These are phyloP conservation scores for Aspergillus ostianus DNA, from an alignment of 495 filamentous ascomycete genomes.

Conservation along the genomic window DNA sequence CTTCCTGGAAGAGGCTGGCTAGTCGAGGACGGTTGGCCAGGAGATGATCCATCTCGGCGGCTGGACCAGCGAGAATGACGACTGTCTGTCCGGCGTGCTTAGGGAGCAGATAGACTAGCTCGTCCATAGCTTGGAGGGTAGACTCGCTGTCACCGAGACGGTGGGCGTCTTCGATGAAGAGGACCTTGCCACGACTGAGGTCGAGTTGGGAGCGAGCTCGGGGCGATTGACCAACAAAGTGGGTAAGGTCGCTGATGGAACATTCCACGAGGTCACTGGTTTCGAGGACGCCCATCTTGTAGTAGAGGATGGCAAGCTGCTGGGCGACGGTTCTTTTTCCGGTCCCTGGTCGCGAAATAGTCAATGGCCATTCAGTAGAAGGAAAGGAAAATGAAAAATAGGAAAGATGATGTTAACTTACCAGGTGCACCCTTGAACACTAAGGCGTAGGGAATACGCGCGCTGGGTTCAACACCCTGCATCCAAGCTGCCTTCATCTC, in stretches of 20 bases:
- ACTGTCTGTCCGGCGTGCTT: slow-evolving; percentile 55
- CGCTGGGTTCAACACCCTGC: slow-evolving; percentile 12
- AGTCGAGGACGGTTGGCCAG: slow-evolving; percentile 60
- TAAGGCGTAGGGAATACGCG: slow-evolving; percentile 11
- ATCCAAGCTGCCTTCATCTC: slow-evolving; percentile 18
- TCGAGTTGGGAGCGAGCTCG: slow-evolving; percentile 59
- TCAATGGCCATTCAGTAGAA: background rate
- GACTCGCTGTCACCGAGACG: slow-evolving; percentile 51
- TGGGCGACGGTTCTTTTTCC: slow-evolving; percentile 49
- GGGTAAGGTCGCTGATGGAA: slow-evolving; percentile 40
- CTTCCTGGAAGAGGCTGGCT: slow-evolving; percentile 56
- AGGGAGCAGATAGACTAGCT: slow-evolving; percentile 56
- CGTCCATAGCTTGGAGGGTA: slow-evolving; percentile 59
- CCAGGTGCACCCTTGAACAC: slow-evolving; percentile 23
- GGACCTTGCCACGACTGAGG: slow-evolving; percentile 57
- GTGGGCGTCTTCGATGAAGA: slow-evolving; percentile 71
- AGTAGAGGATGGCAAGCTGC: slow-evolving; percentile 25
- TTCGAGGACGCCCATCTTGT: slow-evolving; percentile 40
- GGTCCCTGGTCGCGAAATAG: slow-evolving; percentile 27
- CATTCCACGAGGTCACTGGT: slow-evolving; percentile 34
- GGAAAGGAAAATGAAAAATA: background rate
- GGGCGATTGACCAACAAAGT: slow-evolving; percentile 62
- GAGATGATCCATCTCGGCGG: slow-evolving; percentile 60
- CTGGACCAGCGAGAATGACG: slow-evolving; percentile 65
- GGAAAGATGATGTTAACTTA: slow-evolving; percentile 1